Evolutionary conservation across 805 yeast species (phyloP).

Genomic region (Metschnikowia similis): DNA sequence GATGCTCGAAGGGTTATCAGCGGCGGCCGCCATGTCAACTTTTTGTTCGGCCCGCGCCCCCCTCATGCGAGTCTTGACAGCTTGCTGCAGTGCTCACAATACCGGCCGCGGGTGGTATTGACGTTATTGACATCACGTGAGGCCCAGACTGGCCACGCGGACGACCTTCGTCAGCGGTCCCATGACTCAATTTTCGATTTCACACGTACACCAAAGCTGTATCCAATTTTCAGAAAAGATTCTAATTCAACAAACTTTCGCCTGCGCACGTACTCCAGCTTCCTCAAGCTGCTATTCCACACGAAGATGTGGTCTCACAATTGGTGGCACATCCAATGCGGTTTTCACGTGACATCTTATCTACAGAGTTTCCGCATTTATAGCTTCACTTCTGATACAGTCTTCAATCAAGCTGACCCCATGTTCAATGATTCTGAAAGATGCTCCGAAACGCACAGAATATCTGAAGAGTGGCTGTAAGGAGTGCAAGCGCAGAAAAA

Average conservation of each 20-base stretch:
- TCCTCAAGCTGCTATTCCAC: neutral
- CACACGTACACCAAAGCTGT: no score
- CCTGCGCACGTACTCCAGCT: no score
- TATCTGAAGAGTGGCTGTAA: constrained; percentile 39
- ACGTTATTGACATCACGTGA: neutral
- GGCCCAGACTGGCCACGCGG: neutral
- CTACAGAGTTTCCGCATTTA: neutral
- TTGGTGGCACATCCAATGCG: neutral
- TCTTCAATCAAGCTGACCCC: no score
- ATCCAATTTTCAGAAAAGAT: neutral
- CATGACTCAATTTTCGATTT: no score
- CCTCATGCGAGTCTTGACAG: neutral
- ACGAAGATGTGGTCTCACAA: neutral
- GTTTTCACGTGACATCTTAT: constrained; percentile 1
- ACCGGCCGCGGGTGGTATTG: neutral
- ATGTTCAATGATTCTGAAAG: neutral
- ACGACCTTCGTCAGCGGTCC: neutral
- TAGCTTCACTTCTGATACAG: no score
- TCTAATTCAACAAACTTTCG: no score
- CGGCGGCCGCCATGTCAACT: neutral
- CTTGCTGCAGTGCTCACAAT: neutral
- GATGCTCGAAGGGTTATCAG: neutral
- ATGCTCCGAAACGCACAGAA: constrained; percentile 12
- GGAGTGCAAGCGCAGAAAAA: constrained; percentile 41
- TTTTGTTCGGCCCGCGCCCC: neutral